phyloP scores from a whole-genome alignment of 2,329 filamentous ascomycete species.

The Penicillium occitanis region DNA sequence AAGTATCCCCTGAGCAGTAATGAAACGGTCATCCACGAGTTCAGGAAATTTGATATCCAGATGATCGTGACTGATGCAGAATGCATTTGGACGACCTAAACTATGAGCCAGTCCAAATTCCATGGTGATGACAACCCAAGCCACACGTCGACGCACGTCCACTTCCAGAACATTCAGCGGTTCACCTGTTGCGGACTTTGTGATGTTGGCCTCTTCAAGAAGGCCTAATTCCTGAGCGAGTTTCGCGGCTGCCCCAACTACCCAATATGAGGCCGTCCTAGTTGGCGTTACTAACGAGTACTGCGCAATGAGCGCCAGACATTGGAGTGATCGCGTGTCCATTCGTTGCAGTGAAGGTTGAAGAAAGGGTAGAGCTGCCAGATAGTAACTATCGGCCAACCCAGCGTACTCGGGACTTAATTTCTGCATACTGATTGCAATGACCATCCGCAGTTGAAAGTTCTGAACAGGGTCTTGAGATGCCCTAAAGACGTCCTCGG shows the following conservation, averaged over 20 bases:
- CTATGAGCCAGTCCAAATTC: slow-evolving; percentile 85
- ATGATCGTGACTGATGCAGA: slow-evolving; percentile 77
- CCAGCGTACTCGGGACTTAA: slow-evolving; percentile 87
- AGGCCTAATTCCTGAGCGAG: slow-evolving; percentile 87
- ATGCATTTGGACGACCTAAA: slow-evolving; percentile 81
- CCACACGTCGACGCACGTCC: slow-evolving; percentile 83
- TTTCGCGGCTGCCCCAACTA: slow-evolving; percentile 82
- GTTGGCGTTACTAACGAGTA: slow-evolving; percentile 93
- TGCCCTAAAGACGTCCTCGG: slow-evolving; percentile 77
- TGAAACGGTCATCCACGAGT: slow-evolving; percentile 76
- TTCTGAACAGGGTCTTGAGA: slow-evolving; percentile 78
- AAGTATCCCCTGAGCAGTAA: slow-evolving; percentile 72
- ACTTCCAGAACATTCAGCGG: slow-evolving; percentile 70
- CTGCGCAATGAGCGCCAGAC: slow-evolving; percentile 79
- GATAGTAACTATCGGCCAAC: slow-evolving; percentile 89
- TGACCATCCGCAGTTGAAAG: slow-evolving; percentile 85
- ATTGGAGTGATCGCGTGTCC: slow-evolving; percentile 86
- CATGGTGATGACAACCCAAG: slow-evolving; percentile 86
- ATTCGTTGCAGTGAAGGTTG: slow-evolving; percentile 83
- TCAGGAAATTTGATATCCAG: slow-evolving; percentile 86
- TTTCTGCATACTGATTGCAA: slow-evolving; percentile 93
- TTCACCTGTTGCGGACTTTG: slow-evolving; percentile 59
- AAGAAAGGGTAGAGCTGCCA: slow-evolving; percentile 81
- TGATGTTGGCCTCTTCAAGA: slow-evolving; percentile 84
- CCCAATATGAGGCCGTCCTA: slow-evolving; percentile 87